Conservation (phyloP, 1,284 basidiomycete species). For the Cryptococcus sp. region DNA sequence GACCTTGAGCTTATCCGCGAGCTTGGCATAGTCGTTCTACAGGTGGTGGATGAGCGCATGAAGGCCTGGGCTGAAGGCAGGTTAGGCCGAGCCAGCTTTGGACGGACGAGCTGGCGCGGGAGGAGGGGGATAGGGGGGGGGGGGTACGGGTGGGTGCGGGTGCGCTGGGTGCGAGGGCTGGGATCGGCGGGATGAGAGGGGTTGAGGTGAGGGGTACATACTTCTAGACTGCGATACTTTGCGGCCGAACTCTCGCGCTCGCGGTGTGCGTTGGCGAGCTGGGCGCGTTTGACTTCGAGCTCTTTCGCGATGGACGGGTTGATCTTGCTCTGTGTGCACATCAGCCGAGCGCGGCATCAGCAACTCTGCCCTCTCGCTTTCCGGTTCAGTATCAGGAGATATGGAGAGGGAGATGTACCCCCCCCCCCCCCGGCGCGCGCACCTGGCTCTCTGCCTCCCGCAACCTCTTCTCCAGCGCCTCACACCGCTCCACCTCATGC, state of each 20-base stretch:
- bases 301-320: not conserved
- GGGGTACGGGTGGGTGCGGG: no score
- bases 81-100: no score
- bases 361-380: not conserved
- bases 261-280: not conserved
- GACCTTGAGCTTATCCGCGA: constrained; percentile 16
- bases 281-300: not conserved
- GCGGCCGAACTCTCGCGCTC: constrained; percentile 4
- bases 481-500: constrained; percentile 8
- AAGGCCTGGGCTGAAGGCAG: no score
- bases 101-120: no score
- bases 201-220: no score
- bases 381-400: no score
- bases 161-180: no score
- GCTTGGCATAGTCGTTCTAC: constrained; percentile 11
- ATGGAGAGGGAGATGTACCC: no score
- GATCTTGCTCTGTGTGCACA: not conserved
- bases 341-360: not conserved
- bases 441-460: constrained; percentile 6
- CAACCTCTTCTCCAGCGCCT: constrained; percentile 5
- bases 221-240: constrained; percentile 1
- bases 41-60: no score
- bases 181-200: no score
- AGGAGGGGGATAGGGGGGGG: no score
- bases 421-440: not conserved